Conservation (phyloP, 164 flowering plant species). For the Chimonanthus praecox region DNA sequence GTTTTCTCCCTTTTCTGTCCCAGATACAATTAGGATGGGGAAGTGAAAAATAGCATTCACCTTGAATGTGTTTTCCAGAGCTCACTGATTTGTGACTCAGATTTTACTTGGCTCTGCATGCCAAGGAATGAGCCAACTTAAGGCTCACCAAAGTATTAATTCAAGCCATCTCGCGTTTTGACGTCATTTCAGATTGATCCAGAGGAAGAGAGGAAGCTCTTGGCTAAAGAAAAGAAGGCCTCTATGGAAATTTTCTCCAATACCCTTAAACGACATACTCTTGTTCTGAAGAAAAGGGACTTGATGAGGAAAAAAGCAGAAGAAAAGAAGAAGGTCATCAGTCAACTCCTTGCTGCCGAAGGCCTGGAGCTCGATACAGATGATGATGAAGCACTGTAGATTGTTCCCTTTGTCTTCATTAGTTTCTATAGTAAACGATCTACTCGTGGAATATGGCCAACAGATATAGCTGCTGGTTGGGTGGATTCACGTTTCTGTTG, state of each 20-base stretch:
- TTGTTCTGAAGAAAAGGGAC: slow-evolving; percentile 83
- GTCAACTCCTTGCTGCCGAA: slow-evolving; percentile 80
- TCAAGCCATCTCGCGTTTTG: no score
- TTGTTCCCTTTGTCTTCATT: neutral
- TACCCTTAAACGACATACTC: slow-evolving; percentile 78
- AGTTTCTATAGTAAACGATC: neutral
- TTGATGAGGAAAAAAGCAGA: slow-evolving; percentile 79
- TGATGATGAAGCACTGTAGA: slow-evolving; percentile 39
- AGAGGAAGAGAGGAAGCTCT: slow-evolving; percentile 77
- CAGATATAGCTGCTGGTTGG: neutral
- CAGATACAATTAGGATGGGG: no score
- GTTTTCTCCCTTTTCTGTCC: no score
- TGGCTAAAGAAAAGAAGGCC: slow-evolving; percentile 79
- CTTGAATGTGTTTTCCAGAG: no score
- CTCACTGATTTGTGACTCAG: no score
- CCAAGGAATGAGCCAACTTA: no score
- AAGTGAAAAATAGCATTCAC: no score
- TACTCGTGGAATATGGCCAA: neutral
- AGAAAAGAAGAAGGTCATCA: slow-evolving; percentile 54
- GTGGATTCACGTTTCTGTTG: slow-evolving; percentile 11
- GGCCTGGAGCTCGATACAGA: slow-evolving; percentile 85
- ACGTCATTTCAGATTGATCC: slow-evolving; percentile 59
- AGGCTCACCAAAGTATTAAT: no score
- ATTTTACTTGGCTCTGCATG: no score
- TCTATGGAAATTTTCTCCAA: slow-evolving; percentile 55